A percentile compares a stretch with the other conserved stretches of the same genome.
phyloP scores from a whole-genome alignment of 345 rosid species.

The Leavenworthia alabamica region DNA sequence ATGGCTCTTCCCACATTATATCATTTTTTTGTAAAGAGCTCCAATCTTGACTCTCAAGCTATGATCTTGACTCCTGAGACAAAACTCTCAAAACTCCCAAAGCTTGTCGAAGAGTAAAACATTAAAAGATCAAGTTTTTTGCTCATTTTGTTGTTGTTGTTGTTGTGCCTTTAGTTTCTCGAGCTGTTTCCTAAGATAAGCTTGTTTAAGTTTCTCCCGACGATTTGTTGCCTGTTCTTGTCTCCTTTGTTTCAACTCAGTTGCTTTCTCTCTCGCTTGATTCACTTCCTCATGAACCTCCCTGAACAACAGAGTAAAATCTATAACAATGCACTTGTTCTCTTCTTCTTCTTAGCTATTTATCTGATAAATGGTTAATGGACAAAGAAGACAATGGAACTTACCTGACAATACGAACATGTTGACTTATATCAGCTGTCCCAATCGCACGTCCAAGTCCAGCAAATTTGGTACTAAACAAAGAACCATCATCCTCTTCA shows the following conservation, averaged over 20 bases:
- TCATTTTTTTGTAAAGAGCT: too few relatives aligned
- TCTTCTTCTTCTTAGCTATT: neutral
- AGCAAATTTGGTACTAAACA: too few relatives aligned
- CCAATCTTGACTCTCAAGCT: neutral
- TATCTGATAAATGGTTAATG: neutral
- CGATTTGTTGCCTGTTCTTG: conserved; percentile 70
- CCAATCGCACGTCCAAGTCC: too few relatives aligned
- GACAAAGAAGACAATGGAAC: too few relatives aligned
- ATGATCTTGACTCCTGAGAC: neutral
- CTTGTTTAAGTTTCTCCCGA: conserved; percentile 76
- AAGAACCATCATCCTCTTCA: too few relatives aligned
- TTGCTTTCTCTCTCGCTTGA: conserved; percentile 69
- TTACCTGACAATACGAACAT: too few relatives aligned
- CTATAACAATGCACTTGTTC: neutral
- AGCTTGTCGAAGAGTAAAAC: neutral
- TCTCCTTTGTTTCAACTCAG: conserved; percentile 60
- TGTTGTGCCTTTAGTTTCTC: conserved; percentile 69
- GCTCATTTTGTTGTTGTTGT: conserved; percentile 9
- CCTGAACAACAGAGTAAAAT: conserved; percentile 32
- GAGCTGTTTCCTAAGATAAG: conserved; percentile 71
- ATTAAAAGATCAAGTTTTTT: neutral
- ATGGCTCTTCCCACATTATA: too few relatives aligned
- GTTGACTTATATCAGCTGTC: too few relatives aligned
- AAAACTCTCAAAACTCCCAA: neutral
- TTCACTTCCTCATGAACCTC: conserved; percentile 91